phyloP scores from a whole-genome alignment of 2,329 filamentous ascomycete species.

The Apiospora phragmitis region DNA sequence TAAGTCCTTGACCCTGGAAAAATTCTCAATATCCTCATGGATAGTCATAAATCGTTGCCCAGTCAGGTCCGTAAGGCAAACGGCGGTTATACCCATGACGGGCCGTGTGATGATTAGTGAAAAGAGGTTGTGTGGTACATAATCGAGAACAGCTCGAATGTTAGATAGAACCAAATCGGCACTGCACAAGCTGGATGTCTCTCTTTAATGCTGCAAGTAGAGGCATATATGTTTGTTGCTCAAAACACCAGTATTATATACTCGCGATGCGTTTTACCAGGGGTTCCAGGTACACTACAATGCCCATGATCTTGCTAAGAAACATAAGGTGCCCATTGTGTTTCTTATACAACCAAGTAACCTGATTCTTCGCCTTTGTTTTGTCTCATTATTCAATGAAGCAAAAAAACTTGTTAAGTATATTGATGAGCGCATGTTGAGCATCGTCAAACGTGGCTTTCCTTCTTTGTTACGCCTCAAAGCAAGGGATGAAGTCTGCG shows the following conservation, averaged over 20 bases:
- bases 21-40: not conserved
- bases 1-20: not conserved
- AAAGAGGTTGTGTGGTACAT: not conserved
- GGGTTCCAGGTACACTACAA: not conserved
- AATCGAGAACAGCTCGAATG: not conserved
- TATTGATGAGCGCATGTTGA: not conserved
- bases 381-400: not conserved
- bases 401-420: not conserved
- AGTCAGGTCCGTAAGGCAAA: not conserved
- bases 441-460: not conserved
- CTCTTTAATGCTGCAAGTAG: not conserved
- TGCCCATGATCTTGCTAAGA: not conserved
- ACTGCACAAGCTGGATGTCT: not conserved
- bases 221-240: not conserved
- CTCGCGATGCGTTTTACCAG: not conserved
- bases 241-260: not conserved
- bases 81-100: not conserved
- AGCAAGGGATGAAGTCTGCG: not conserved
- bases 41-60: no score
- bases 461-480: not conserved
- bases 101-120: not conserved
- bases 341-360: not conserved
- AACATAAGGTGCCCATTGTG: not conserved
- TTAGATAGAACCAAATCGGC: not conserved
- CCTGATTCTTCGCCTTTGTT: not conserved